Percentiles rank a stretch among this genome's conserved stretches.
Evolutionary conservation across 768 basidiomycete species (phyloP).

Genomic region (Leccinum incarnatum): DNA sequence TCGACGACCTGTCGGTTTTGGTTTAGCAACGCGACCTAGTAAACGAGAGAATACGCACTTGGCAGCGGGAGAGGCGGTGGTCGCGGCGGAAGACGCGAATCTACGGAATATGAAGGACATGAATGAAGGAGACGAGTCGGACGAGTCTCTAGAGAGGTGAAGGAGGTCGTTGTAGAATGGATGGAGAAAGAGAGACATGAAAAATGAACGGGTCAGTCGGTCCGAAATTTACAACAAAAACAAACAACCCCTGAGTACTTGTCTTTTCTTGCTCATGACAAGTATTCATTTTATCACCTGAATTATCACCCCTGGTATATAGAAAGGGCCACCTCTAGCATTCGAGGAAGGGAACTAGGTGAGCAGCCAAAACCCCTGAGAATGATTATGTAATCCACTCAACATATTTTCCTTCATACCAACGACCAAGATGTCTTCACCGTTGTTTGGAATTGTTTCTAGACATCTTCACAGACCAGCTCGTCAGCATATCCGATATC

Average conservation of each 20-base stretch:
- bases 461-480: constrained; percentile 8
- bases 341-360: too few relatives aligned
- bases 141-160: constrained; percentile 13
- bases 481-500: constrained; percentile 9
- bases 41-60: constrained; percentile 11
- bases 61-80: constrained; percentile 12
- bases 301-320: too few relatives aligned
- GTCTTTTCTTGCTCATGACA: too few relatives aligned
- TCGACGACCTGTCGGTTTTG: constrained; percentile 11
- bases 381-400: background rate
- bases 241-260: background rate
- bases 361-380: too few relatives aligned
- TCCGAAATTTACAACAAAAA: background rate
- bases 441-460: constrained; percentile 4
- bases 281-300: too few relatives aligned
- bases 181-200: constrained; percentile 24
- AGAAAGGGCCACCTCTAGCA: too few relatives aligned
- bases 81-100: constrained; percentile 48
- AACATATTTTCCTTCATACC: background rate
- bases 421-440: constrained; percentile 13
- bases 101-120: constrained; percentile 54
- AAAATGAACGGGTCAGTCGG: background rate
- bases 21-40: constrained; percentile 1
- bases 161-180: constrained; percentile 24
- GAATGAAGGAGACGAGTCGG: constrained; percentile 19